Evolutionary conservation across 2,329 filamentous ascomycete genomes (phyloP).

Genomic region (Aspergillus sp.): DNA sequence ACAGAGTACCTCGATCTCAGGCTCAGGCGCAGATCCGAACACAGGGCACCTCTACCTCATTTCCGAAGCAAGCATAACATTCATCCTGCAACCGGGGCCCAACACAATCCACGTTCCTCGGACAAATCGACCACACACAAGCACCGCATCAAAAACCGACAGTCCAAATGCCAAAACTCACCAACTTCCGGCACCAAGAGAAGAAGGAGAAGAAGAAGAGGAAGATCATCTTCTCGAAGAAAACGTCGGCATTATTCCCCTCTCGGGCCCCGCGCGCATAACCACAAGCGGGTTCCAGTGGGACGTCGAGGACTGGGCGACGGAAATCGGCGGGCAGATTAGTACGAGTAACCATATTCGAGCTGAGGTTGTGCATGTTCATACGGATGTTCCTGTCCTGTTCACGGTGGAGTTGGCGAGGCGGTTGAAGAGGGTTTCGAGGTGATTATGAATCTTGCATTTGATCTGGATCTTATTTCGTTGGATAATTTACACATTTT

Average conservation of each 20-base stretch:
- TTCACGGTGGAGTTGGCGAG: conserved; percentile 72
- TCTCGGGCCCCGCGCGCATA: conserved; percentile 78
- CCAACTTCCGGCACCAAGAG: not conserved
- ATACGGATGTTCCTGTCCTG: conserved; percentile 67
- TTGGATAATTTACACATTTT: not conserved
- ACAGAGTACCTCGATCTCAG: conserved; percentile 4
- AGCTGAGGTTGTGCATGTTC: conserved; percentile 62
- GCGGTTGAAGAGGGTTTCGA: conserved; percentile 38
- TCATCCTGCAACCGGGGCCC: conserved; percentile 71
- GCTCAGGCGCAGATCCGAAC: conserved; percentile 11
- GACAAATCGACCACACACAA: conserved; percentile 25
- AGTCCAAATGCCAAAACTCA: not conserved
- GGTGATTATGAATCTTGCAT: not conserved
- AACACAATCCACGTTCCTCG: conserved; percentile 71
- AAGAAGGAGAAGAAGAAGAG: conserved; percentile 19
- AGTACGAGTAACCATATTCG: conserved; percentile 83
- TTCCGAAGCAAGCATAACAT: conserved; percentile 79
- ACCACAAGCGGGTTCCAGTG: conserved; percentile 82
- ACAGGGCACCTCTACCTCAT: conserved; percentile 74
- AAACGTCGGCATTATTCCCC: conserved; percentile 83
- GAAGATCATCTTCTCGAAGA: conserved; percentile 64
- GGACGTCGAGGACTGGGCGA: conserved; percentile 85
- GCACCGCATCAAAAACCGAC: not conserved
- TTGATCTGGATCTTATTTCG: not conserved
- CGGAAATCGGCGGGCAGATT: conserved; percentile 71